Base-by-base conservation (phyloP, 2,329 filamentous ascomycete genomes). In the Pseudogymnoascus sp. region DNA sequence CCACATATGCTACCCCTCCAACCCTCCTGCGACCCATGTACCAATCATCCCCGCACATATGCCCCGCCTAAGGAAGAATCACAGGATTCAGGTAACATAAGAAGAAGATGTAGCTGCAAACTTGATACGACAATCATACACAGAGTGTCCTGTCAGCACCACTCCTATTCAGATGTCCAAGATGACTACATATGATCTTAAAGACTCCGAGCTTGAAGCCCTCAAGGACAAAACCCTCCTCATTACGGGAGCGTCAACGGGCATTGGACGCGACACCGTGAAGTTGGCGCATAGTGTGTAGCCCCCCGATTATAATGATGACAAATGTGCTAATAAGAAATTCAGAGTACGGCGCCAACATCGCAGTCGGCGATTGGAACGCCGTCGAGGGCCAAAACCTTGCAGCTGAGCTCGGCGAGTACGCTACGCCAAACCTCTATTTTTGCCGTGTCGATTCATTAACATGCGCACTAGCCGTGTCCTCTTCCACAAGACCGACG, bases 401-500 rank as follows among this genome's bases (percentile, higher is more conserved):
- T 4, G 63, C 59, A 23, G 21, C 23, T 5, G 59, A 64, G 25
- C 31, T 66, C 14, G 35, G 38, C 25, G 66, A 66, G 31, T 33
- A 33, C 3, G 31, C 10, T 33, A 33, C 31, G 8, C 31, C 31
- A 14, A 33, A 42, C 28, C 16, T 44, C 6, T 12, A 38, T 8
- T 59, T 66, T 70, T 21, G 68, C 64, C 63, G 31, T 11, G 8
- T 33, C 31, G 11, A 33, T 33, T 33, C 31, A 33, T 10, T 33
- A 33, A 33, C 10, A 33, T 33, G 8, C 31, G 8, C 31, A 33
- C 8, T 11, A 33, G 31, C 66, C 71, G 62, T 62, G 28, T 71
- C 65, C 4, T 63, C 5, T 67, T 68, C 59, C 62, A 70, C 14
- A 66, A 67, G 62, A 69, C 68, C 14, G 70, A 72, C 35, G 67